Evolutionary conservation across 2,329 filamentous ascomycete genomes (phyloP).

Genomic region (Colletotrichum lini): DNA sequence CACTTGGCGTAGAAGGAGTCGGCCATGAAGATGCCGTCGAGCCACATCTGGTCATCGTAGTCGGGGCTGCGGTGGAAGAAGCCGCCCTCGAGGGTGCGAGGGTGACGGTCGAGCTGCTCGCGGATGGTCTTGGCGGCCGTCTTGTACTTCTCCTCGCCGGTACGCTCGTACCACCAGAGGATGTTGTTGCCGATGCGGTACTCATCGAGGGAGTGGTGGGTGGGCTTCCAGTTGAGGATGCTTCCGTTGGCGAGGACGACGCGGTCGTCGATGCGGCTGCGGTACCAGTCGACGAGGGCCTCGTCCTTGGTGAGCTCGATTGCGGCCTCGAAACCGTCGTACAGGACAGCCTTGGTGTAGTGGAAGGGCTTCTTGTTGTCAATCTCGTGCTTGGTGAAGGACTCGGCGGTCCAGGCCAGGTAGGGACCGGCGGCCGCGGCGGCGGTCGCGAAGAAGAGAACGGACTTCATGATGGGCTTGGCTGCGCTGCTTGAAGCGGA

Average conservation of each 20-base stretch:
- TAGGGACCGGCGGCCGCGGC: constrained; percentile 46
- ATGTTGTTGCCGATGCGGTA: constrained; percentile 68
- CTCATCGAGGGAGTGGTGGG: constrained; percentile 66
- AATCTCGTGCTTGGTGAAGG: constrained; percentile 59
- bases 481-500: not conserved
- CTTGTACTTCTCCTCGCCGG: constrained; percentile 64
- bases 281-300: constrained; percentile 61
- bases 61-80: constrained; percentile 66
- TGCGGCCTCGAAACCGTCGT: constrained; percentile 62
- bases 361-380: constrained; percentile 56
- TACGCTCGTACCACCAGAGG: constrained; percentile 64
- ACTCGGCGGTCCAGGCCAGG: constrained; percentile 61
- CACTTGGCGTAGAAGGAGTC: constrained; percentile 60
- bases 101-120: constrained; percentile 63
- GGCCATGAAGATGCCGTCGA: constrained; percentile 69
- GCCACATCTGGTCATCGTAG: constrained; percentile 70
- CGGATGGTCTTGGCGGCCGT: constrained; percentile 62
- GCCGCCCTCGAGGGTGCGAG: constrained; percentile 65
- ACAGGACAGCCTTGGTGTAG: constrained; percentile 62
- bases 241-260: constrained; percentile 63
- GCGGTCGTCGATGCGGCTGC: constrained; percentile 59
- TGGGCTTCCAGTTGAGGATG: constrained; percentile 47
- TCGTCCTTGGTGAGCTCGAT: constrained; percentile 61
- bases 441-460: constrained; percentile 42
- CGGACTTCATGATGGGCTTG: constrained; percentile 33